Evolutionary conservation across 352 stramenopile species (phyloP).

Genomic region (Blastocystis sp.): DNA sequence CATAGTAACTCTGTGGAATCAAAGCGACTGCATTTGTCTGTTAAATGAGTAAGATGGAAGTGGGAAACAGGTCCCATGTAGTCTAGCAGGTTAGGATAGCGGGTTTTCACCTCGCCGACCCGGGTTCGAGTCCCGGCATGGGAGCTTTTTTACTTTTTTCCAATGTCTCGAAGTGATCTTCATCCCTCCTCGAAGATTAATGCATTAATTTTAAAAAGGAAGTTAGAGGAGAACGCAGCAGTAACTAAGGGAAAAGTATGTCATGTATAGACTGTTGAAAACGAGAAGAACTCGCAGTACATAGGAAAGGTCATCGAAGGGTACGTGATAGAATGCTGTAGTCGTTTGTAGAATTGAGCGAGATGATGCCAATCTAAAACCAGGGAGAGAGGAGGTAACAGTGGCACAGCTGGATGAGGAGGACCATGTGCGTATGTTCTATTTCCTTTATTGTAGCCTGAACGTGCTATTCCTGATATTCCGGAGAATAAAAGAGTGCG

Average conservation of each 20-base stretch:
- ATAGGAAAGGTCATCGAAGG: neutral
- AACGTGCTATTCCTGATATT: conserved; percentile 38
- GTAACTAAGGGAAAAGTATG: neutral
- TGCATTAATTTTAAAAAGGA: neutral
- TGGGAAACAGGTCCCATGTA: conserved; percentile 43
- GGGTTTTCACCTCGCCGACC: conserved; percentile 62
- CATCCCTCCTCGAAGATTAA: neutral
- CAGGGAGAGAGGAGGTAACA: neutral
- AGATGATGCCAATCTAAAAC: neutral
- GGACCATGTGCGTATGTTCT: neutral
- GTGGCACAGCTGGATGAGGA: conserved; percentile 32
- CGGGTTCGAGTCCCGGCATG: conserved; percentile 62
- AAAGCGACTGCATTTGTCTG: too few species aligned
- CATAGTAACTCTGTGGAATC: neutral
- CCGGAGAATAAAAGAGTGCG: conserved; percentile 51
- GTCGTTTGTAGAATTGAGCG: neutral
- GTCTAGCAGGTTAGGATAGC: conserved; percentile 62
- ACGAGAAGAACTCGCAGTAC: neutral
- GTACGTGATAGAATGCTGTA: neutral
- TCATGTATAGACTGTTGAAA: neutral
- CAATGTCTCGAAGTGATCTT: neutral
- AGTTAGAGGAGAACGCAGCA: neutral
- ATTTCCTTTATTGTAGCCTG: neutral
- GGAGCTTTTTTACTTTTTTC: conserved; percentile 56
- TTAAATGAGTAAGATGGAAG: neutral